phyloP scores from a whole-genome alignment of 306 rosid species.

The Styphnolobium japonicum region DNA sequence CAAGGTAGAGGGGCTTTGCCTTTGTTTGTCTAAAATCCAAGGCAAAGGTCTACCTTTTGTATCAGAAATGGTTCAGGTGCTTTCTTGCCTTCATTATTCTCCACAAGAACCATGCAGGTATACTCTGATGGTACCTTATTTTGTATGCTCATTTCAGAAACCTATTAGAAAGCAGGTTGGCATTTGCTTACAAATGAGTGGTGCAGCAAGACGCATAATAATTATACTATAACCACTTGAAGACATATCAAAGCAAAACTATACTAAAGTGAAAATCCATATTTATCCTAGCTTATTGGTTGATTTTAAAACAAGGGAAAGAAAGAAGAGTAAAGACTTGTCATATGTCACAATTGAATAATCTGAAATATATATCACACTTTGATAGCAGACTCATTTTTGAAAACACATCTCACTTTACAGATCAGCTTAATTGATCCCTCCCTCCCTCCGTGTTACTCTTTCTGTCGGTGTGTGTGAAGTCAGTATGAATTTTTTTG shows the following conservation, averaged over 20 bases:
- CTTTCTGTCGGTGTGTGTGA: background rate
- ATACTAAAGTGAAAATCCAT: background rate
- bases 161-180: slow-evolving; percentile 44
- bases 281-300: background rate
- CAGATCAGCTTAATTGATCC: background rate
- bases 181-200: background rate
- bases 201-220: slow-evolving; percentile 1
- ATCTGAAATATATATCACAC: background rate
- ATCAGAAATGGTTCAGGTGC: slow-evolving; percentile 37
- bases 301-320: background rate
- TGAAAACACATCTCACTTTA: background rate
- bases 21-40: background rate
- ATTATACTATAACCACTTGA: background rate
- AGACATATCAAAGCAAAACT: slow-evolving; percentile 14
- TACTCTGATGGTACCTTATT: slow-evolving; percentile 76
- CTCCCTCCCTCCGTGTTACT: background rate
- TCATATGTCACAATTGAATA: background rate
- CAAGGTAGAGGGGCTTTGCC: background rate
- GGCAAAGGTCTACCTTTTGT: slow-evolving; percentile 53
- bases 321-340: background rate
- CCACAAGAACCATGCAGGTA: slow-evolving; percentile 51
- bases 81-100: slow-evolving; percentile 46
- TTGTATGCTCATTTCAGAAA: slow-evolving; percentile 73
- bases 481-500: background rate
- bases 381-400: background rate